phyloP scores from a whole-genome alignment of 805 yeast genomes.

The Lipomyces yamanashiensis region DNA sequence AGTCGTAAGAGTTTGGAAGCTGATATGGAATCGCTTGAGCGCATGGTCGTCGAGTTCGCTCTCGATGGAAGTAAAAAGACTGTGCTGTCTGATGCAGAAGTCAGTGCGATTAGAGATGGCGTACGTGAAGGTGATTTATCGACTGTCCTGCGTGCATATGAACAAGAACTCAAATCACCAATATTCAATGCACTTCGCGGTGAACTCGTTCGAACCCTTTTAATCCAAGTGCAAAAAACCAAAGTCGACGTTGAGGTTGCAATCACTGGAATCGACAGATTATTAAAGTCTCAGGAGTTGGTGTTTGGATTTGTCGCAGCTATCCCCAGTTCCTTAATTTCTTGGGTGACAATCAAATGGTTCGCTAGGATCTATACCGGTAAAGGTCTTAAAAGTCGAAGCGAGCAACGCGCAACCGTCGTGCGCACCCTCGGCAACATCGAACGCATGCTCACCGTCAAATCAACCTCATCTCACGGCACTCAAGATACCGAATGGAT shows the following conservation, averaged over 20 bases:
- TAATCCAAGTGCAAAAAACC: constrained; percentile 93
- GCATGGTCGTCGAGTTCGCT: constrained; percentile 83
- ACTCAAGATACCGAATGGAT: constrained; percentile 26
- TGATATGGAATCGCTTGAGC: constrained; percentile 77
- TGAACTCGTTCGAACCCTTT: constrained; percentile 69
- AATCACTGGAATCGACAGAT: constrained; percentile 84
- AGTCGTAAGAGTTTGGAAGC: constrained; percentile 77
- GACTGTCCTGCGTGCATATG: constrained; percentile 79
- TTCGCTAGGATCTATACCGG: constrained; percentile 42
- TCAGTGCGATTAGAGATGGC: constrained; percentile 50
- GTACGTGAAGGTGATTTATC: constrained; percentile 79
- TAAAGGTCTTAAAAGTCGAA: constrained; percentile 40
- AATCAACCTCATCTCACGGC: background rate
- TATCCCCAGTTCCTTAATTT: constrained; percentile 68
- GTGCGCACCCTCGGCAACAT: constrained; percentile 58
- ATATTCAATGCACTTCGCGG: constrained; percentile 68
- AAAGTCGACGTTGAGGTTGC: constrained; percentile 95
- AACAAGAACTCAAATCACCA: constrained; percentile 72
- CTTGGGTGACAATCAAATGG: constrained; percentile 34
- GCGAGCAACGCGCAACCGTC: constrained; percentile 44
- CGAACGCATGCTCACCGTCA: constrained; percentile 57
- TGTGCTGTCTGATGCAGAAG: constrained; percentile 20
- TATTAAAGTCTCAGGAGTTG: constrained; percentile 86
- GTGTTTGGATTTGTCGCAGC: constrained; percentile 93
- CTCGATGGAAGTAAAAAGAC: constrained; percentile 43